Evolutionary conservation across 345 rosid genomes (phyloP).

Genomic region (Brassica juncea): DNA sequence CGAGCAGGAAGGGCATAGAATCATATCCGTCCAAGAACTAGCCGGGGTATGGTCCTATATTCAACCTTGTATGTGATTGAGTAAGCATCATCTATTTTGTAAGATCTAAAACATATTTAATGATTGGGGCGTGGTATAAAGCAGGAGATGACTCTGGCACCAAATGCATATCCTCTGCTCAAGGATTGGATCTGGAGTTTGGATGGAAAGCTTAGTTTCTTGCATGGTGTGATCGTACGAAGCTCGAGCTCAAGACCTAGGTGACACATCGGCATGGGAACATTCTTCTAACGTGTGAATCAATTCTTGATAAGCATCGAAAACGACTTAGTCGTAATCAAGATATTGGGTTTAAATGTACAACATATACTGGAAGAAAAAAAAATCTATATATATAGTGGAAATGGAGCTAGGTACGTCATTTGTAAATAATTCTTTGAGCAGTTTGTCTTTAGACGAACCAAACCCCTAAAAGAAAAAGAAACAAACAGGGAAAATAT

Average conservation of each 20-base stretch:
- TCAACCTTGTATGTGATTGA: neutral
- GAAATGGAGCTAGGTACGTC: conserved; percentile 6
- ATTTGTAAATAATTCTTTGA: conserved; percentile 37
- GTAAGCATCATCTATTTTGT: neutral
- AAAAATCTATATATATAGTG: neutral
- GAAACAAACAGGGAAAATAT: too few relatives aligned
- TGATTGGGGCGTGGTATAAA: too few relatives aligned
- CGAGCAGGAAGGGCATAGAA: conserved; percentile 80
- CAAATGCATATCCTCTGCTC: too few relatives aligned
- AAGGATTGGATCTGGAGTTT: too few relatives aligned
- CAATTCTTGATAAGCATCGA: neutral
- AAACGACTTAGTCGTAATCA: too few relatives aligned
- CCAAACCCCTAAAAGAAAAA: neutral
- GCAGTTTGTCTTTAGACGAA: conserved; percentile 9
- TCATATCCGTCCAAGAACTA: conserved; percentile 71
- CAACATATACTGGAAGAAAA: neutral
- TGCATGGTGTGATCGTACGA: conserved; percentile 74
- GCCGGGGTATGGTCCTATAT: conserved; percentile 55
- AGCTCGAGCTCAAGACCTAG: conserved; percentile 57
- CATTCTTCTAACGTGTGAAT: conserved; percentile 27
- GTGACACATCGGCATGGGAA: conserved; percentile 21
- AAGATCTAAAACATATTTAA: neutral
- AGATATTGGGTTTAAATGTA: conserved; percentile 8
- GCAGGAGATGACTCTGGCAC: conserved; percentile 55
- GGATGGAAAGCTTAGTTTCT: neutral